These are phyloP conservation scores for Acer yangbiense DNA, from an alignment of 345 rosid genomes.

Conservation along the genomic window DNA sequence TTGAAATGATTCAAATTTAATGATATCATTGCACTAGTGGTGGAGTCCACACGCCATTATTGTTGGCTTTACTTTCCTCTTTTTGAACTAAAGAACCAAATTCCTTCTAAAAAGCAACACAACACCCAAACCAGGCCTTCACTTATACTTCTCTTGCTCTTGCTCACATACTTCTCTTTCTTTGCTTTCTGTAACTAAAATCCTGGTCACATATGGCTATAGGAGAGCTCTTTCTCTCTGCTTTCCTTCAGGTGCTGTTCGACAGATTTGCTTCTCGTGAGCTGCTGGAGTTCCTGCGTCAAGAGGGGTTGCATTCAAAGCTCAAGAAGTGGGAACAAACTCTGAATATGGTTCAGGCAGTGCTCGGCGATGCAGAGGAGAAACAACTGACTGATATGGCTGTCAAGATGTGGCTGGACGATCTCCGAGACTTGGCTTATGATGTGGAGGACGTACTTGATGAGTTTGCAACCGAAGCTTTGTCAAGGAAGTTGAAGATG, in stretches of 20 bases:
- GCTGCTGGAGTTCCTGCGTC: neutral
- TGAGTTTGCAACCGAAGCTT: slow-evolving; percentile 3
- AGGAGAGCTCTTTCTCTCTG: neutral
- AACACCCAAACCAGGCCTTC: too few species aligned
- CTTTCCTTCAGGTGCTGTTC: neutral
- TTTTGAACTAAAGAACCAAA: too few species aligned
- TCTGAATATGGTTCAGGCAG: neutral
- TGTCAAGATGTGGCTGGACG: slow-evolving; percentile 5
- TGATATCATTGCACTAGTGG: too few species aligned
- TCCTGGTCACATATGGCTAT: neutral
- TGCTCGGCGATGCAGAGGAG: slow-evolving; percentile 6
- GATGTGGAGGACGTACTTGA: slow-evolving; percentile 13
- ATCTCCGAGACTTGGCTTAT: slow-evolving; percentile 13
- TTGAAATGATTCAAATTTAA: too few species aligned
- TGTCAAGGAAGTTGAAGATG: neutral
- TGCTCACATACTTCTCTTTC: too few species aligned
- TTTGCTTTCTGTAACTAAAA: neutral
- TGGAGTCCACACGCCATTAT: too few species aligned
- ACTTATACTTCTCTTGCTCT: too few species aligned
- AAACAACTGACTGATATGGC: neutral
- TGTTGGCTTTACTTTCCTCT: too few species aligned
- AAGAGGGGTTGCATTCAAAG: neutral
- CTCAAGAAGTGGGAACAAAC: neutral
- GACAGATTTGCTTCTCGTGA: neutral
- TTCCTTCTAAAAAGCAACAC: too few species aligned